phyloP scores from a whole-genome alignment of 352 stramenopile species.

The Globisporangium abappressorium region DNA sequence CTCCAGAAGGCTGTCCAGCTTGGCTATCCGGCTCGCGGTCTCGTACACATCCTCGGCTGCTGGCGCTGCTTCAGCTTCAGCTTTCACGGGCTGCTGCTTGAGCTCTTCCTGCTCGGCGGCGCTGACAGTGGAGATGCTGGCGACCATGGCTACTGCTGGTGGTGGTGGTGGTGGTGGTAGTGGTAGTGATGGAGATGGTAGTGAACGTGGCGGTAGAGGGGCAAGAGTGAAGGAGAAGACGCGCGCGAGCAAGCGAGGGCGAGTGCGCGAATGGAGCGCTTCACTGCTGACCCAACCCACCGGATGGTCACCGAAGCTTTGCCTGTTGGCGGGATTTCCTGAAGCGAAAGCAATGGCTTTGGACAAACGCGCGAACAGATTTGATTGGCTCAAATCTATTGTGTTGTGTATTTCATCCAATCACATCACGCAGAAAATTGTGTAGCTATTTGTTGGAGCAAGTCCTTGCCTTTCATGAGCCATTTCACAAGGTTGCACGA shows the following conservation, averaged over 20 bases:
- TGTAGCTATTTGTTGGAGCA: background rate
- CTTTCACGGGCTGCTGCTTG: conserved; percentile 10
- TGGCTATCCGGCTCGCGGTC: conserved; percentile 65
- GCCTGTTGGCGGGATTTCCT: conserved; percentile 12
- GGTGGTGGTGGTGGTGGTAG: background rate
- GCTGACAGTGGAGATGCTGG: conserved; percentile 35
- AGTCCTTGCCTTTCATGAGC: background rate
- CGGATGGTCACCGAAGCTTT: conserved; percentile 4
- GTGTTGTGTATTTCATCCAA: background rate
- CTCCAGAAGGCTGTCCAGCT: conserved; percentile 85
- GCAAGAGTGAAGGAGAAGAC: background rate
- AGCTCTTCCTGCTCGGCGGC: conserved; percentile 20
- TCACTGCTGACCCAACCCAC: background rate
- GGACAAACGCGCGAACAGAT: conserved; percentile 8
- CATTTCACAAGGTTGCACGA: background rate
- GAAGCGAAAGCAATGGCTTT: background rate
- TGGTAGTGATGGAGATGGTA: background rate
- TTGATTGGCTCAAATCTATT: conserved; percentile 8
- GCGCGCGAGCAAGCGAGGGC: background rate
- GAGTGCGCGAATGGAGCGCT: conserved; percentile 8
- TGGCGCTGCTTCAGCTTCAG: conserved; percentile 12
- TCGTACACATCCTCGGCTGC: conserved; percentile 26
- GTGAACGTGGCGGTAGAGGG: background rate
- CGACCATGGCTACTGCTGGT: conserved; percentile 45
- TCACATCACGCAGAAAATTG: background rate